phyloP scores from a whole-genome alignment of 306 rosid species.

The Citrullus amarus region DNA sequence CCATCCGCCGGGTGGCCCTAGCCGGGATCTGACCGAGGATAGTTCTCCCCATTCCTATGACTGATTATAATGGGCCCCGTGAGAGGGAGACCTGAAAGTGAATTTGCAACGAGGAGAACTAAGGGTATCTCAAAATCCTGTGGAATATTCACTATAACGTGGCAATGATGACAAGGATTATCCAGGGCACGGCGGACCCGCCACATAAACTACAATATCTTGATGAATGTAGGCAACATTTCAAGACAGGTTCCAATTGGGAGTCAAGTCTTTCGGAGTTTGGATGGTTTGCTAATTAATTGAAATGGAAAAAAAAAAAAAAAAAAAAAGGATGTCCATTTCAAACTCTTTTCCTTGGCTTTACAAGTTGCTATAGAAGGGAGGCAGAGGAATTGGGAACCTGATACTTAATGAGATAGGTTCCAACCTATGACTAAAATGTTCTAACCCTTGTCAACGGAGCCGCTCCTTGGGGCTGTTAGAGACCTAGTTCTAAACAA shows the following conservation, averaged over 20 bases:
- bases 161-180: not conserved
- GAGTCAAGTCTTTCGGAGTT: not conserved
- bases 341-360: not conserved
- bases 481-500: no score
- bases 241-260: not conserved
- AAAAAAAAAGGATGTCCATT: not conserved
- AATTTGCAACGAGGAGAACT: not conserved
- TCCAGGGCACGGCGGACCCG: not conserved
- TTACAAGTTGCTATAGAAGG: no score
- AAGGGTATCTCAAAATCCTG: not conserved
- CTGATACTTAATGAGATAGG: no score
- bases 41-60: not conserved
- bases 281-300: not conserved
- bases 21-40: not conserved
- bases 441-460: no score
- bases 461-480: no score
- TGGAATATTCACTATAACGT: not conserved
- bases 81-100: not conserved
- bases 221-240: not conserved
- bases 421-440: no score
- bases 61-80: not conserved
- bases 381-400: no score
- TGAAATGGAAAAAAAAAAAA: not conserved
- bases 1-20: not conserved
- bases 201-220: not conserved